A percentile compares a stretch with the other conserved stretches of the same genome.
phyloP scores from a whole-genome alignment of 2,329 filamentous ascomycete species.

The Neoarthrinium moseri region DNA sequence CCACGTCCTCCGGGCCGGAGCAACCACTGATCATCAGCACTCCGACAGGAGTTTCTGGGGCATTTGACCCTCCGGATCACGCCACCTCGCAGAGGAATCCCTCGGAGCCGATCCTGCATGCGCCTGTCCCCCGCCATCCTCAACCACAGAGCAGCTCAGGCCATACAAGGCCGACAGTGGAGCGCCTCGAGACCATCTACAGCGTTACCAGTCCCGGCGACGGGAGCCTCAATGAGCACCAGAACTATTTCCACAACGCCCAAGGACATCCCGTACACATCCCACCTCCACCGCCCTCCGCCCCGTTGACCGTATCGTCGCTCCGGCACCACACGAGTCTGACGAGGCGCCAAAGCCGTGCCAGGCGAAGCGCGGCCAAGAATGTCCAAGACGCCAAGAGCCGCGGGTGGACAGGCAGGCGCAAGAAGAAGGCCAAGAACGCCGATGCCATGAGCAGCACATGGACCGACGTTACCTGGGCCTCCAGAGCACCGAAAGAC shows the following conservation, averaged over 20 bases:
- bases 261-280: slow-evolving; percentile 7
- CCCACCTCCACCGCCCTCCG: slow-evolving; percentile 22
- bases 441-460: slow-evolving; percentile 43
- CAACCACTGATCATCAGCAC: slow-evolving; percentile 62
- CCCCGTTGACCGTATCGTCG: slow-evolving; percentile 35
- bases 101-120: slow-evolving; percentile 46
- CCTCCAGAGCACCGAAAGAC: slow-evolving; percentile 23
- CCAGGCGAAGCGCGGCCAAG: slow-evolving; percentile 59
- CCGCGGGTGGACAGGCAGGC: slow-evolving; percentile 51
- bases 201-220: slow-evolving; percentile 29
- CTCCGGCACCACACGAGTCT: slow-evolving; percentile 41
- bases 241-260: slow-evolving; percentile 10
- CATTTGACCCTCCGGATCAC: slow-evolving; percentile 44
- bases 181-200: slow-evolving; percentile 56
- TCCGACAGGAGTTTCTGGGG: slow-evolving; percentile 52
- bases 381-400: slow-evolving; percentile 62
- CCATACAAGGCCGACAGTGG: slow-evolving; percentile 44
- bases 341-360: slow-evolving; percentile 50
- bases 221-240: slow-evolving; percentile 13
- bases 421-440: slow-evolving; percentile 32
- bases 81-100: slow-evolving; percentile 27
- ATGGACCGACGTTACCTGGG: slow-evolving; percentile 52
- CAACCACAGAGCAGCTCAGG: slow-evolving; percentile 33
- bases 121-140: slow-evolving; percentile 53
- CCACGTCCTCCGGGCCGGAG: slow-evolving; percentile 35